Evolutionary conservation across 176 grass and related monocot genomes (phyloP).

Genomic region (Hyparrhenia diplandra): DNA sequence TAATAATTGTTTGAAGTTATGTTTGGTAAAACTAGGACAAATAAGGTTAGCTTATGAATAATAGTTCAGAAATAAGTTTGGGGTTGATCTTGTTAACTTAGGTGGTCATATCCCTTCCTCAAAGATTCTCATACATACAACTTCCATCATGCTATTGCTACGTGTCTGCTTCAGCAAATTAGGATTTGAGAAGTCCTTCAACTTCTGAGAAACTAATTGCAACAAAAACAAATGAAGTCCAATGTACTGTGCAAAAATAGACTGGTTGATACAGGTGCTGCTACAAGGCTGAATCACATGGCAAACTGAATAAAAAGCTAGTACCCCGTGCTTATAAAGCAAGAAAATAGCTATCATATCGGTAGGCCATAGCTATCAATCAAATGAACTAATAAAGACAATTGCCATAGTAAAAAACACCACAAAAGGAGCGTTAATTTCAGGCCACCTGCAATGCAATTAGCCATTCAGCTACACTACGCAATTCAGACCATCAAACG

Average conservation of each 20-base stretch:
- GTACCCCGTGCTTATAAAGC: no score
- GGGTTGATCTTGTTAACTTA: not conserved
- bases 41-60: conserved; percentile 1
- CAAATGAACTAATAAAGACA: not conserved
- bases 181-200: not conserved
- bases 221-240: not conserved
- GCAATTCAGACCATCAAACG: no score
- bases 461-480: not conserved
- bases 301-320: not conserved
- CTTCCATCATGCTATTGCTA: not conserved
- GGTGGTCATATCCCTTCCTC: not conserved
- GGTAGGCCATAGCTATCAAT: not conserved
- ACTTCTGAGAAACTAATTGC: not conserved
- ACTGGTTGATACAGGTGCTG: not conserved
- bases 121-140: not conserved
- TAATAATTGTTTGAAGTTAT: not conserved
- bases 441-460: not conserved
- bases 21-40: not conserved
- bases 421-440: not conserved
- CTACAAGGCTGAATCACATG: not conserved
- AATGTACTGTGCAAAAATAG: not conserved
- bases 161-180: not conserved
- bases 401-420: not conserved
- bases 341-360: no score
- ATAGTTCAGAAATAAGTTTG: not conserved